Percentiles rank a stretch among this genome's conserved stretches.
Evolutionary conservation across 176 grass and related monocot species (phyloP).

Genomic region (Triticum turgidum): DNA sequence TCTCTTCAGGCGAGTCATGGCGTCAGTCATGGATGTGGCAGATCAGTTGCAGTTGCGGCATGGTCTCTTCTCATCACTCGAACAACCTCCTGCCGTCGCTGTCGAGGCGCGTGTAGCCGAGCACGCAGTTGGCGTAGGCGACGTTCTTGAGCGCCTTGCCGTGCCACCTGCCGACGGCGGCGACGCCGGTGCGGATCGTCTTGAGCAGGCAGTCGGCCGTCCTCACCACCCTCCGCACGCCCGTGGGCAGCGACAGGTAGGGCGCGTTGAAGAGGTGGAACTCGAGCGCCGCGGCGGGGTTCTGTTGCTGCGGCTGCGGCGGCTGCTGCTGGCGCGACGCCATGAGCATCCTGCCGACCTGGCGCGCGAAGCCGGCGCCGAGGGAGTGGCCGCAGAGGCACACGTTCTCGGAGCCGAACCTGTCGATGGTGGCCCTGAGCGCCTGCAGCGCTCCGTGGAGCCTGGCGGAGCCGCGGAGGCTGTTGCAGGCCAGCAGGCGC

Average conservation of each 20-base stretch:
- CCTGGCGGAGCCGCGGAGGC: constrained; percentile 69
- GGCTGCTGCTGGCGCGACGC: constrained; percentile 25
- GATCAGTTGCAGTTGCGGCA: neutral
- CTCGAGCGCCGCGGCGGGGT: constrained; percentile 49
- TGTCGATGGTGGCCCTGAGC: constrained; percentile 42
- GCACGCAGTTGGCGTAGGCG: constrained; percentile 57
- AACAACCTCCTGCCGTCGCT: constrained; percentile 38
- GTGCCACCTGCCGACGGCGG: constrained; percentile 56
- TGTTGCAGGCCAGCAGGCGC: constrained; percentile 65
- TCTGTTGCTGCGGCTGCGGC: neutral
- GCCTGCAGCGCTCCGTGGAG: constrained; percentile 57
- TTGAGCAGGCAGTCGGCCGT: constrained; percentile 61
- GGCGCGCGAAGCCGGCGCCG: constrained; percentile 77
- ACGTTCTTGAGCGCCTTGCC: constrained; percentile 56
- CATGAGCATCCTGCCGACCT: constrained; percentile 55
- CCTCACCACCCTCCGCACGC: constrained; percentile 53
- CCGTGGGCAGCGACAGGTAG: constrained; percentile 73
- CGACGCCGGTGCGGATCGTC: constrained; percentile 46
- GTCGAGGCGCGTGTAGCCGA: constrained; percentile 61
- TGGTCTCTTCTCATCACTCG: constrained; percentile 25
- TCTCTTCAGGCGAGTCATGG: neutral
- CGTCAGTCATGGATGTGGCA: neutral
- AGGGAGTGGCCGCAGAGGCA: constrained; percentile 86
- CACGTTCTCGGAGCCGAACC: constrained; percentile 65
- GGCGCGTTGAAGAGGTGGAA: constrained; percentile 95